Conservation (phyloP, 768 basidiomycete genomes). For the Hygrophoropsis aurantiaca region DNA sequence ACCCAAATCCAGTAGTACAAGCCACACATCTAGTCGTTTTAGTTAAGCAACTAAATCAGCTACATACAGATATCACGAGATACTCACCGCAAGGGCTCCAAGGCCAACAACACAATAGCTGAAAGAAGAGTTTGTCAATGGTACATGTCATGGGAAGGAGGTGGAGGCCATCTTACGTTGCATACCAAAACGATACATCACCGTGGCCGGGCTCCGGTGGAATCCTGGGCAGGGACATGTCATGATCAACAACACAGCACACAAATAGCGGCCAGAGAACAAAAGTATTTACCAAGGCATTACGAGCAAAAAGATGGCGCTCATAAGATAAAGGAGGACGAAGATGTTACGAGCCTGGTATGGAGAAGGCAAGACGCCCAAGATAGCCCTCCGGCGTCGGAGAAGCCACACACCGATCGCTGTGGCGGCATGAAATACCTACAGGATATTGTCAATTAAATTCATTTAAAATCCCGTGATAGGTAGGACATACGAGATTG, state of each 20-base stretch:
- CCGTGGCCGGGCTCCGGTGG: constrained; percentile 24
- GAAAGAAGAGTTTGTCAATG: constrained; percentile 1
- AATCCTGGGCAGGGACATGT: constrained; percentile 21
- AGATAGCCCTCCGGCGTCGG: constrained; percentile 20
- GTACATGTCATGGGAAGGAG: neutral
- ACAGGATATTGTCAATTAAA: neutral
- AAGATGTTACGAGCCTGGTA: constrained; percentile 21
- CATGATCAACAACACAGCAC: too few species aligned
- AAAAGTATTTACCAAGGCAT: constrained; percentile 30
- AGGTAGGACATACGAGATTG: constrained; percentile 30
- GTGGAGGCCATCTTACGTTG: constrained; percentile 14
- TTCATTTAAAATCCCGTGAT: constrained; percentile 5
- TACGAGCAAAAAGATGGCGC: constrained; percentile 28
- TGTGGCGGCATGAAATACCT: constrained; percentile 26
- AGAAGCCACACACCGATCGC: constrained; percentile 32
- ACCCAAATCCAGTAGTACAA: constrained; percentile 41
- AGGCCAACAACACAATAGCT: constrained; percentile 29
- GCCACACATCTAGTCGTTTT: constrained; percentile 15
- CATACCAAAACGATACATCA: constrained; percentile 31
- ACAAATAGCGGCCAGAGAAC: too few species aligned
- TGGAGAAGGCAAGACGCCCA: constrained; percentile 19
- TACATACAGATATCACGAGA: too few species aligned
- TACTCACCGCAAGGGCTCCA: constrained; percentile 22
- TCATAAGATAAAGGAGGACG: constrained; percentile 17
- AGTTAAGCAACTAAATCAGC: neutral